These are phyloP conservation scores for Rosa persica DNA, from an alignment of 306 rosid species.

Conservation along the genomic window DNA sequence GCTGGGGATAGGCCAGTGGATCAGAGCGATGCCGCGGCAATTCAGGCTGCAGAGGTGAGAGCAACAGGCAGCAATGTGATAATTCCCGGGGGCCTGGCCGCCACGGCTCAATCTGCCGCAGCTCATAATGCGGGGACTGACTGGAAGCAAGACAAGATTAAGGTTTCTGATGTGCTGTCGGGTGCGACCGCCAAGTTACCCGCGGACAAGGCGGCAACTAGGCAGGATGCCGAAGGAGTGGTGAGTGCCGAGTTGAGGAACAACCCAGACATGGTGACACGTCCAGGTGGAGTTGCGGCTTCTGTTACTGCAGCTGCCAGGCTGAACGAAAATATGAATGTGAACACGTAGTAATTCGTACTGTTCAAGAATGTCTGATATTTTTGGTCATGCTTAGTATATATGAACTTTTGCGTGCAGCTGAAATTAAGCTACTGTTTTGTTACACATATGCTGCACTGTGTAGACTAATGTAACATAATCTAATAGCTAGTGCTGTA, in stretches of 20 bases:
- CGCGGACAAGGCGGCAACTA: constrained; percentile 51
- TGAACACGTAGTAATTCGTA: background rate
- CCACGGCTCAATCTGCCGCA: constrained; percentile 62
- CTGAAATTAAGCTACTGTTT: too few species aligned
- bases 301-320: constrained; percentile 63
- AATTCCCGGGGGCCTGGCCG: constrained; percentile 52
- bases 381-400: background rate
- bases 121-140: constrained; percentile 39
- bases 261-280: constrained; percentile 30
- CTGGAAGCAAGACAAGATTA: constrained; percentile 49
- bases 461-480: too few species aligned
- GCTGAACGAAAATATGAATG: constrained; percentile 47
- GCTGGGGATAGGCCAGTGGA: constrained; percentile 55
- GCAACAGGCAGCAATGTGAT: constrained; percentile 51
- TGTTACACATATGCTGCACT: too few species aligned
- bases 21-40: constrained; percentile 59
- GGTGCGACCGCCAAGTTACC: constrained; percentile 53
- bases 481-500: too few species aligned
- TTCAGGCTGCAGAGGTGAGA: constrained; percentile 73
- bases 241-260: constrained; percentile 63
- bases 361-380: background rate
- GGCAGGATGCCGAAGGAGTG: constrained; percentile 62
- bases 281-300: constrained; percentile 73
- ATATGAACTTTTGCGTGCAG: too few species aligned
- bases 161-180: constrained; percentile 41